Percentiles rank a stretch among this genome's conserved stretches.
Evolutionary conservation across 768 basidiomycete genomes (phyloP).

Genomic region (Trichaptum fuscoviolaceum): DNA sequence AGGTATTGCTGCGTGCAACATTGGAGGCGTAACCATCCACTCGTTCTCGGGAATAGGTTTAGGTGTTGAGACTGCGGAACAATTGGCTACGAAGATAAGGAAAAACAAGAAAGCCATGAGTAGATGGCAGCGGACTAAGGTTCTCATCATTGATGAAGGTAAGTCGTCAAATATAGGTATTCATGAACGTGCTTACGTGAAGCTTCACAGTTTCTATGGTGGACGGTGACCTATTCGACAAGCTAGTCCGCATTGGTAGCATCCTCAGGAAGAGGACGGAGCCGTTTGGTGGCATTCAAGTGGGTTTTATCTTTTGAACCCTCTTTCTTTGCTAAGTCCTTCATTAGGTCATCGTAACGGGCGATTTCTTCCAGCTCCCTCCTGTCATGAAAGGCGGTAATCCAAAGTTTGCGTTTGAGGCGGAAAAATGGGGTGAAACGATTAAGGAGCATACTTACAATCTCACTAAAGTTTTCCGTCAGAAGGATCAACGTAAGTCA

Average conservation of each 20-base stretch:
- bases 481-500: slow-evolving; percentile 77
- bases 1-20: slow-evolving; percentile 97
- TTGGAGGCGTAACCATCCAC: slow-evolving; percentile 93
- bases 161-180: slow-evolving; percentile 11
- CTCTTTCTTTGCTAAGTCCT: background rate
- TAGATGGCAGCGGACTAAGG: slow-evolving; percentile 81
- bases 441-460: slow-evolving; percentile 78
- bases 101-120: slow-evolving; percentile 80
- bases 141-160: slow-evolving; percentile 84
- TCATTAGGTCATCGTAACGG: slow-evolving; percentile 78
- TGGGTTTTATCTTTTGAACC: slow-evolving; percentile 20
- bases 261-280: slow-evolving; percentile 51
- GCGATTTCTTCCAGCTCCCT: slow-evolving; percentile 98
- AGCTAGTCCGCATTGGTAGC: slow-evolving; percentile 68
- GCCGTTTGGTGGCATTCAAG: slow-evolving; percentile 95
- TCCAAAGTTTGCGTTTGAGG: slow-evolving; percentile 92
- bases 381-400: slow-evolving; percentile 67
- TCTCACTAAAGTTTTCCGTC: slow-evolving; percentile 91
- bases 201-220: slow-evolving; percentile 84
- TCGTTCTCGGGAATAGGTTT: slow-evolving; percentile 94
- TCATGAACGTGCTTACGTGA: background rate
- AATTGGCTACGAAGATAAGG: slow-evolving; percentile 58
- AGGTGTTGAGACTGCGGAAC: slow-evolving; percentile 58
- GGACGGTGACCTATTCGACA: slow-evolving; percentile 90
- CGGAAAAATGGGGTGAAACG: slow-evolving; percentile 64